Evolutionary conservation across 495 filamentous ascomycete genomes (phyloP), one percentile per base, ranked within the genome.

Genomic region (Astrocystis sublimbata): DNA sequence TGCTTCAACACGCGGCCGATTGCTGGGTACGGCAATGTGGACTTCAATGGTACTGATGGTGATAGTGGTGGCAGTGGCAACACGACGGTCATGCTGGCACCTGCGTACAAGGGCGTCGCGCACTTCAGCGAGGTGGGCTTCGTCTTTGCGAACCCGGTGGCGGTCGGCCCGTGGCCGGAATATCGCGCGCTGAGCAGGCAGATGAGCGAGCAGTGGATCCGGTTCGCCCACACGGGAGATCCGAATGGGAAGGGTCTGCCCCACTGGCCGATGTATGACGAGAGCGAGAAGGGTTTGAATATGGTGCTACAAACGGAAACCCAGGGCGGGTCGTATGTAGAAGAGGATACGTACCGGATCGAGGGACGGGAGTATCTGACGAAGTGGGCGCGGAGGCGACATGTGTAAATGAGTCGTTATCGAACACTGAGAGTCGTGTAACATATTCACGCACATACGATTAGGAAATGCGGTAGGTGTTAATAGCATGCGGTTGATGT

Each of bases 101-200:
- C 71, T 0, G 71, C 73, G n/a, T 66, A 69, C 23, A 62, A 72
- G 49, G 73, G 73, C 28, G 73, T 73, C 7, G 67, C 65, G 38
- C 73, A 75, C 55, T 73, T 73, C 38, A 75, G 71, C 54, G 73
- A 75, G 60, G 62, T 73, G 5, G 67, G 62, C 2, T 75, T 73
- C 46, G 71, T 75, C 41, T 75, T 75, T 43, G 68, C 69, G 36
- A 75, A 73, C 17, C 71, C 73, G 51, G 63, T 41, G 10, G 65
- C 52, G 40, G 31, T 71, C 2, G 73, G 71, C 15, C 70, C 73
- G 31, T 75, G 70, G 73, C 54, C 55, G 4, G 64, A 58, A 52
- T 73, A 75, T 23, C 43, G 57, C 17, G 54, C 41, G 43, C 46
- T 75, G 41, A 73, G 70, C 45, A 52, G 61, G 10, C 57, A 62